Evolutionary conservation across 2,329 filamentous ascomycete species (phyloP), one percentile per base, ranked within the genome.

Genomic region (Epichloe glyceriae): DNA sequence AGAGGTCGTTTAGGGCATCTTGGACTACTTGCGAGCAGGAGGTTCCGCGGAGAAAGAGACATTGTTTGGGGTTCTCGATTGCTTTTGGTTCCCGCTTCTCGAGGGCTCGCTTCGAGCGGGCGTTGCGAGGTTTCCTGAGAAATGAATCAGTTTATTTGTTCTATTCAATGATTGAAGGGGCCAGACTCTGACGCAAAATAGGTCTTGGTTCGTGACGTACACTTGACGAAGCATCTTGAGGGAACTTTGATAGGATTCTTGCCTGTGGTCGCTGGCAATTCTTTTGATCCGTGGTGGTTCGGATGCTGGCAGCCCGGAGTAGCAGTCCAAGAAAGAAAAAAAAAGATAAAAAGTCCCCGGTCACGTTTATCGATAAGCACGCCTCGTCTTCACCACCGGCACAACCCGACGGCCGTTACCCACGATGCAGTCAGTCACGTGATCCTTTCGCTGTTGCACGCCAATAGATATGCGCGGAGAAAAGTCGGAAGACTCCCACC

Each of bases 101-200:
- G 64, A 97, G 83, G 57, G 88, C 90, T 61, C 93, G 85, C 77
- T 95, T 95, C 52, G 89, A 93, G 74, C 93, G 89, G 60, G 91
- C 89, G 70, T 79, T 81, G 56, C 75, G 73, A 57, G 78, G 78
- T 69, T 80, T 80, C 65, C 76, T 80, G 26, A 2, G 11, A n/a
- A 20, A n/a, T 8, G 19, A 35, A 17, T 19, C 52, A 39, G 57
- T 50, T 30, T 4, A 30, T 11, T 30, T 30, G 30, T 1, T 30
- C 30, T 30, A 10, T 11, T 30, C 30, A 11, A 11, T 30, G 8
- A 30, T 30, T 30, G 30, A 30, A 30, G 30, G 8, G 30, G 30
- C 3, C 30, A 30, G 30, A 30, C 30, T 10, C 30, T 30, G 10
- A 4, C 30, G 30, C 30, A 30, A 30, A 11, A 10, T 11, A 30